Evolutionary conservation across 352 stramenopile genomes (phyloP).

Genomic region (Phytophthora aleatoria): DNA sequence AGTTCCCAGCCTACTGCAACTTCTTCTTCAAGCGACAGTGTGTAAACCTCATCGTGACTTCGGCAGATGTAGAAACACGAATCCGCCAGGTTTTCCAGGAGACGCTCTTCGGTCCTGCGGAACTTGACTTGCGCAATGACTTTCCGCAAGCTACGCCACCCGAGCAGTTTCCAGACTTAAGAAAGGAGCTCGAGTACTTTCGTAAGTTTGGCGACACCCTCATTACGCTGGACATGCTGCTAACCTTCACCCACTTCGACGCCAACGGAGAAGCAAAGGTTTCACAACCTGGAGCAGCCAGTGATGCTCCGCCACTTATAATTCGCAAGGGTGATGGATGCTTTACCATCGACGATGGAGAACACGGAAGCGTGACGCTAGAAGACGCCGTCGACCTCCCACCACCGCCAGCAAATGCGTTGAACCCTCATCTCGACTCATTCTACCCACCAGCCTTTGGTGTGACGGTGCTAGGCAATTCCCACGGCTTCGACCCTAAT

Average conservation of each 20-base stretch:
- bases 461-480: constrained; percentile 95
- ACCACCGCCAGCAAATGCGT: constrained; percentile 39
- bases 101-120: constrained; percentile 82
- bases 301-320: constrained; percentile 34
- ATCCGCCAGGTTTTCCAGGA: constrained; percentile 91
- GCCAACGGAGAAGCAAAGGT: constrained; percentile 61
- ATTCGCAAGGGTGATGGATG: constrained; percentile 71
- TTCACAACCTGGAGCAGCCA: constrained; percentile 59
- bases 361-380: constrained; percentile 56
- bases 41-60: constrained; percentile 87
- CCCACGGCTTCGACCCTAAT: constrained; percentile 95
- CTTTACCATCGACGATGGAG: constrained; percentile 70
- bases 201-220: constrained; percentile 90
- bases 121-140: constrained; percentile 77
- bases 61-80: constrained; percentile 72
- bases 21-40: constrained; percentile 94
- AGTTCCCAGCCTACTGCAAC: constrained; percentile 98
- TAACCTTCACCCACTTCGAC: constrained; percentile 90
- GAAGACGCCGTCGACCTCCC: constrained; percentile 61
- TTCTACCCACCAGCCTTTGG: constrained; percentile 96
- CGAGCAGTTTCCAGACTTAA: constrained; percentile 71
- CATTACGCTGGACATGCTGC: constrained; percentile 88
- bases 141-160: constrained; percentile 68
- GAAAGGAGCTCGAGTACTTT: constrained; percentile 90
- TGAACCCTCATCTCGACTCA: constrained; percentile 48